Evolutionary conservation across 1,284 basidiomycete species (phyloP), one percentile per base, ranked within the genome.

Genomic region (Ganoderma meredithae): DNA sequence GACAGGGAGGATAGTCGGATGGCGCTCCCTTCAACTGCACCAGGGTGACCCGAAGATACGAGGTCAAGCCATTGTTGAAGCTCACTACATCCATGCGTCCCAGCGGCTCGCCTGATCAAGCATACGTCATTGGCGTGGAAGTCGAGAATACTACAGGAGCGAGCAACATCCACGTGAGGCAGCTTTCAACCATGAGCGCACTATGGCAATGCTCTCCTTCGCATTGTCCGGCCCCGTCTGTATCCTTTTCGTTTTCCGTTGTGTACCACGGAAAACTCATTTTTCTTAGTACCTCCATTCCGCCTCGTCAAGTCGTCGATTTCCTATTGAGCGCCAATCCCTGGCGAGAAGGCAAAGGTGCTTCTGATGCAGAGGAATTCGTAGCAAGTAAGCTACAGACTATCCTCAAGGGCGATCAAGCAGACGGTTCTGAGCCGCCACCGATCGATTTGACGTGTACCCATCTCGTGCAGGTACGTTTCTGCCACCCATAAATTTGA

Each of bases 111-210:
- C 71, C 76, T n/a, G 84, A 88, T 19, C 74, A 85, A 69, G 74
- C 83, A 39, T 94, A 88, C 76, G 73, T 83, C 6, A 64, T 94
- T n/a, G 83, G 85, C 63, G 72, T 94, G 9, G 87, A 89, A 69
- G 72, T 92, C 8, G 83, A 83, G 61, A 92, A 91, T 74, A 68
- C 82, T 4, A 82, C 82, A 0, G 75, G 78, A 22, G 80, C 81
- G 1, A 77, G 76, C n/a, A 73, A 81, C 36, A 73, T 91, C n/a
- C 74, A 79, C 33, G 70, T 95, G 8, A 81, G 81, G 2, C 89
- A 92, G 72, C 73, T 93, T 7, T 85, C 83, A 15, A 84, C 86
- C 17, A 71, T 93, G 60, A 93, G 93, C 74, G 86, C 90, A 1
- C 80, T 81, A 12, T 94, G 93, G 93, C 76, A 78, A 47, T 89